Evolutionary conservation across 176 grass and related monocot genomes (phyloP), one percentile per base, ranked within the genome.

Genomic region (Elaeis guineensis): DNA sequence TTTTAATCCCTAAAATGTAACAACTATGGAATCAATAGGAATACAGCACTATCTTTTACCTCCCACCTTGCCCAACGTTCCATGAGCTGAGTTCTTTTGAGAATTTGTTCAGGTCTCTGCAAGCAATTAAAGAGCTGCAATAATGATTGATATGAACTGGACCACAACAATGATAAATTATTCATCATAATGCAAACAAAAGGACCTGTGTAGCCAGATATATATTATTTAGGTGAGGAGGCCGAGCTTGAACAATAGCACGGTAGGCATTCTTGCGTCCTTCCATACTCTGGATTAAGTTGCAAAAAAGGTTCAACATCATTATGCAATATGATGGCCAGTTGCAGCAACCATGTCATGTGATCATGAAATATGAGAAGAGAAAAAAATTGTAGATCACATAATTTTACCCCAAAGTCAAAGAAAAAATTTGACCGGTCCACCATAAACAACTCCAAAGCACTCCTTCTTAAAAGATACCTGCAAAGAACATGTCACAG

Each of bases 371-470:
- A 21, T 57, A 21, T 39, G 8, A 16, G 44, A 62, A 53, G 69
- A 52, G 52, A 16, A 52, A 51, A 17, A 48, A 63, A 69, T 56
- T 69, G 4, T 28, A 69, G 3, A 72, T 44, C 11, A 44, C 35
- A 44, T 44, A 72, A 52, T 15, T 56, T 22, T 97, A 97, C 93
- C 87, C 81, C 81, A 44, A 91, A 97, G 69, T 97, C 93, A 78
- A 97, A 91, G 78, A 97, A 97, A 74, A 85, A 97, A 72, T 91
- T 97, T 17, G 93, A 97, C 23, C 93, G 83, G 67, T 97, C 93
- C 58, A 97, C 76, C 93, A 97, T 97, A 73, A 97, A 97, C 66
- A 97, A 66, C 78, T 97, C 93, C 84, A 97, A 83, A 74, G 93
- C 87, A 65, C 93, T 97, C 72, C 93, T 89, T 35, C 93, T 80